Evolutionary conservation across 164 flowering plant genomes (phyloP), one percentile per base, ranked within the genome.

Genomic region (Kalanchoe fedtschenkoi): DNA sequence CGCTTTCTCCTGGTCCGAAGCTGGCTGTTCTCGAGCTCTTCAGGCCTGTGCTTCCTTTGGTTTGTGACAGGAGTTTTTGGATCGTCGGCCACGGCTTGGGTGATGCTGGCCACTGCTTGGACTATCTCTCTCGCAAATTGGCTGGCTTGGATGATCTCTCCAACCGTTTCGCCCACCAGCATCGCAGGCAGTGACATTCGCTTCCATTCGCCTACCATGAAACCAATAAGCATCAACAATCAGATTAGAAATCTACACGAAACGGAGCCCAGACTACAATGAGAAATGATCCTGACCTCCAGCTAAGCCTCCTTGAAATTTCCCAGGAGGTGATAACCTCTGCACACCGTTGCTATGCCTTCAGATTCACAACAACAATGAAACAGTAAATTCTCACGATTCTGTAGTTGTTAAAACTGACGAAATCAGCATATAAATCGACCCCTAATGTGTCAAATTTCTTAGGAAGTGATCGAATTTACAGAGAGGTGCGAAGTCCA

Each of bases 121-220:
- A 79, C 86, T 28, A 87, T 72, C 61, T 82, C 84, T 71, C 74
- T 81, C 6, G 96, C 90, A 68, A 88, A 81, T 67, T 77, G 77
- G 63, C 84, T 88, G 29, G 99, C 93, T 71, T 82, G 88, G 17
- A 87, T 71, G 43, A 93, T 90, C 68, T 93, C 97, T 4, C 79
- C 81, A 0, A 93, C 75, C 38, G 99, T 93, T 72, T 90, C 99
- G 46, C 83, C 89, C 0, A 93, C 79, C 0, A 93, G 74, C 99
- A 93, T 93, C 58, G 97, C 96, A 2, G 95, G 96, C 62, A 95
- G 56, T 16, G 99, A 93, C 97, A 88, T 90, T 69, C 85, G 35
- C 4, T 77, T 73, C 99, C 99, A 93, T 32, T 92, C 98, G 34
- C 79, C 93, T 83, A 74, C 24, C 24, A 41, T n/a, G 2, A 34